Conservation (phyloP, 164 flowering plant species). For the Magnolia kwangsiensis region DNA sequence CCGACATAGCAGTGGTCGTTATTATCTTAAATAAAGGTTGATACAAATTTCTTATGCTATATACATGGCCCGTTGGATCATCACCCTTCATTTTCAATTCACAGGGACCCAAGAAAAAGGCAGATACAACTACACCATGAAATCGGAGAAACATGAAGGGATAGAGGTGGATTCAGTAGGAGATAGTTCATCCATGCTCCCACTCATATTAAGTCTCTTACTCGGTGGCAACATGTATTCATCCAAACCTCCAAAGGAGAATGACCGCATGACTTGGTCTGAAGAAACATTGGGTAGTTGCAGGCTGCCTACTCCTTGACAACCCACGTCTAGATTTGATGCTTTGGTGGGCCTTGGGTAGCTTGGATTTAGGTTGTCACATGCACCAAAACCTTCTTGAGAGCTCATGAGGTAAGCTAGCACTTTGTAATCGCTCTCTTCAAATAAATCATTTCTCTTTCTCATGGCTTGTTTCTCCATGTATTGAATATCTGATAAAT, state of each 20-base stretch:
- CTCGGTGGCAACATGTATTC: constrained; percentile 21
- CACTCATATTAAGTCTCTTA: constrained; percentile 13
- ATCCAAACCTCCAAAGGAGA: constrained; percentile 25
- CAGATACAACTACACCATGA: background rate
- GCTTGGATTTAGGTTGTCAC: background rate
- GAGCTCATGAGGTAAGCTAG: background rate
- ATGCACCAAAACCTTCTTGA: background rate
- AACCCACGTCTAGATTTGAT: constrained; percentile 2
- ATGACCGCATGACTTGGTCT: constrained; percentile 13
- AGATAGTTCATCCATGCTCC: background rate
- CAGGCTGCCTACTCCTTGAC: background rate
- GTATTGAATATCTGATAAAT: background rate
- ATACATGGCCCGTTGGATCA: background rate
- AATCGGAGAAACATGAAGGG: constrained; percentile 4
- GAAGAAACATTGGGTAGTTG: constrained; percentile 8
- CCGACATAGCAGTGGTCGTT: too few species aligned
- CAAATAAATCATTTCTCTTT: background rate
- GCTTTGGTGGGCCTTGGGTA: constrained; percentile 15
- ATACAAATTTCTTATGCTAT: background rate
- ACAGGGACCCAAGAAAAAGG: background rate
- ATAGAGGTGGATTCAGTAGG: background rate
- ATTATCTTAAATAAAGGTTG: too few species aligned
- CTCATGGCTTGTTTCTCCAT: background rate
- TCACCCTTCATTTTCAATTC: too few species aligned
- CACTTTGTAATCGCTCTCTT: background rate